Conservation (phyloP, 129 eudicot genomes). For the Pittosporum tobira region DNA sequence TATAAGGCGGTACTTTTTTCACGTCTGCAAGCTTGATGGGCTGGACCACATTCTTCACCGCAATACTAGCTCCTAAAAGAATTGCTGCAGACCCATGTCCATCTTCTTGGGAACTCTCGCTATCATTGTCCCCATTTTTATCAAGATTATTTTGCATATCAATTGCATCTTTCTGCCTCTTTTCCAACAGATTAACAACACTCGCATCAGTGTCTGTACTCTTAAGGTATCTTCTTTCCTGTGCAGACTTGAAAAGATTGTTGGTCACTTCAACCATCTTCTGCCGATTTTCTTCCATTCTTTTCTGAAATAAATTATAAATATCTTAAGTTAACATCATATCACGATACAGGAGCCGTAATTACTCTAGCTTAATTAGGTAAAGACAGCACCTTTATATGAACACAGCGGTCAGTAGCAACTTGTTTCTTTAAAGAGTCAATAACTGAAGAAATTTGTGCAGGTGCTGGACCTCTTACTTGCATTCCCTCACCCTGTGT, state of each 20-base stretch:
- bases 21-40: slow-evolving; percentile 81
- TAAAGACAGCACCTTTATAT: slow-evolving; percentile 55
- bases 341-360: neutral
- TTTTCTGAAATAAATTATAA: slow-evolving; percentile 38
- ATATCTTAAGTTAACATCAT: slow-evolving; percentile 9
- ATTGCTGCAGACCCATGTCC: slow-evolving; percentile 72
- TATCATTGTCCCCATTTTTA: slow-evolving; percentile 42
- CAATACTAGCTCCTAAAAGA: slow-evolving; percentile 82
- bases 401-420: slow-evolving; percentile 57
- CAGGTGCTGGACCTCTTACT: slow-evolving; percentile 23
- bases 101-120: slow-evolving; percentile 69
- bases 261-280: slow-evolving; percentile 58
- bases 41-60: slow-evolving; percentile 76
- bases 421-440: slow-evolving; percentile 66
- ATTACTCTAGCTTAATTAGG: neutral
- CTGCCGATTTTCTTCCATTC: slow-evolving; percentile 59
- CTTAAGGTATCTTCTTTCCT: slow-evolving; percentile 46
- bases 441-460: slow-evolving; percentile 46
- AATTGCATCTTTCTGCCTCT: slow-evolving; percentile 79
- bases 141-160: slow-evolving; percentile 82
- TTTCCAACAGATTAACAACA: slow-evolving; percentile 45
- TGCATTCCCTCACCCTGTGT: slow-evolving; percentile 32
- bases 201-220: slow-evolving; percentile 25
- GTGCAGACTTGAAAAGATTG: slow-evolving; percentile 42
- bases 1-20: slow-evolving; percentile 63